These are phyloP conservation scores for Berberis vulgaris DNA, from an alignment of 164 flowering plant genomes.

Conservation along the genomic window DNA sequence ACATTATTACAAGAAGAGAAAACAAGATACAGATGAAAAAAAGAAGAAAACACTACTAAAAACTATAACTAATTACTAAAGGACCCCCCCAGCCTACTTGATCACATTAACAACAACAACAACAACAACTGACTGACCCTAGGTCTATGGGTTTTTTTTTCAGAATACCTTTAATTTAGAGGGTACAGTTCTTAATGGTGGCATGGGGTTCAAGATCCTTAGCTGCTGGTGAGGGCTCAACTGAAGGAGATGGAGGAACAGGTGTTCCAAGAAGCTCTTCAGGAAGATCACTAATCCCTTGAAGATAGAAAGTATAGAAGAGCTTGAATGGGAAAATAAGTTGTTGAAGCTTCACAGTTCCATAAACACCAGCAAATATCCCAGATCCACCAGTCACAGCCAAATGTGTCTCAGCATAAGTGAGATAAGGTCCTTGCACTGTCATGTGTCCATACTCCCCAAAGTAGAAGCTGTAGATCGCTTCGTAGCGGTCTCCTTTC, in stretches of 20 bases:
- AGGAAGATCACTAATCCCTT: conserved; percentile 52
- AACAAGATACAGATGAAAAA: too few species aligned
- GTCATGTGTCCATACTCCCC: conserved; percentile 69
- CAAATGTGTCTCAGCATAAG: conserved; percentile 49
- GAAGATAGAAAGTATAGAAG: conserved; percentile 54
- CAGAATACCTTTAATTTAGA: conserved; percentile 6
- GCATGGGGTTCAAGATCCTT: conserved; percentile 50
- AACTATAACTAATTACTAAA: too few species aligned
- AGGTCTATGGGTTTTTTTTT: background rate
- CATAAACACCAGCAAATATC: conserved; percentile 49
- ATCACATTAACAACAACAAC: background rate
- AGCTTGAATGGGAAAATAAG: conserved; percentile 58
- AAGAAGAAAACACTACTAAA: too few species aligned
- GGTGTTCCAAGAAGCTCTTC: conserved; percentile 37
- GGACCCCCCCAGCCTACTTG: background rate
- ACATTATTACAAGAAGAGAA: too few species aligned
- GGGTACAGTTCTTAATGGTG: conserved; percentile 33
- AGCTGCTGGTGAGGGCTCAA: conserved; percentile 57
- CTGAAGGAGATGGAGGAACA: conserved; percentile 35
- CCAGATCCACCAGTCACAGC: conserved; percentile 76
- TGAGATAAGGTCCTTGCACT: conserved; percentile 60
- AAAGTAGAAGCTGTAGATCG: conserved; percentile 65
- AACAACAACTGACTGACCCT: background rate
- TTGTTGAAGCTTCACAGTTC: conserved; percentile 57
- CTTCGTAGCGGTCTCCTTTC: conserved; percentile 66